These are phyloP conservation scores for Ramaria rubella DNA, from an alignment of 768 basidiomycete genomes.

Conservation along the genomic window DNA sequence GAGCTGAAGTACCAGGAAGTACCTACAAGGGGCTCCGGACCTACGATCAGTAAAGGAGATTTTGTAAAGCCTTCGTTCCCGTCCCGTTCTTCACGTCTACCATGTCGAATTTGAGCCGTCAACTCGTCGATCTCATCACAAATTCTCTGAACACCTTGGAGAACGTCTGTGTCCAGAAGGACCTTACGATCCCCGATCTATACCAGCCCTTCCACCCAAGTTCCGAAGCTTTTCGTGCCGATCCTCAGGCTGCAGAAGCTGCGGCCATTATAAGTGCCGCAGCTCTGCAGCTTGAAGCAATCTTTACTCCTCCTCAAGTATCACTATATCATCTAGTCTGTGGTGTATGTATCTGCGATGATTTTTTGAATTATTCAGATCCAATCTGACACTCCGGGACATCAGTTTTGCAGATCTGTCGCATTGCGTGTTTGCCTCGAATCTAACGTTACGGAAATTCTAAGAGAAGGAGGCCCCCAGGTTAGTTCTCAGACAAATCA, in stretches of 20 bases:
- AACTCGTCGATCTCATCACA: conserved; percentile 1
- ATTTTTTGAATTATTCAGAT: background rate
- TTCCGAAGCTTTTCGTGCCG: conserved; percentile 25
- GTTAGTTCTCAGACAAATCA: conserved; percentile 13
- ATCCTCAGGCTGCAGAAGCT: conserved; percentile 54
- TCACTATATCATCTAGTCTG: conserved; percentile 1
- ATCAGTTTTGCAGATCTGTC: conserved; percentile 18
- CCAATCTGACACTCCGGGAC: background rate
- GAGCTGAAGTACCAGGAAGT: too few species aligned
- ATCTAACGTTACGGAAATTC: conserved; percentile 33
- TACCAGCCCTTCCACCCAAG: conserved; percentile 22
- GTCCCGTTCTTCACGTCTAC: background rate
- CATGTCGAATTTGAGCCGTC: background rate
- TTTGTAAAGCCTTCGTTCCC: background rate
- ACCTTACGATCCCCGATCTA: conserved; percentile 22
- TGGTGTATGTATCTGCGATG: background rate
- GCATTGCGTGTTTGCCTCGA: conserved; percentile 25
- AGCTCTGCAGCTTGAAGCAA: conserved; percentile 20
- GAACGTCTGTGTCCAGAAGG: conserved; percentile 15
- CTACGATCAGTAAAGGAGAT: too few species aligned
- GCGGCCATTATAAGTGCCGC: conserved; percentile 37
- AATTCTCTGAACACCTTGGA: conserved; percentile 19
- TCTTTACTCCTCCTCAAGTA: conserved; percentile 17
- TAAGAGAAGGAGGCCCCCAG: conserved; percentile 34
- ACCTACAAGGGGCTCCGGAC: too few species aligned